Base-by-base conservation (phyloP, 495 filamentous ascomycete genomes). In the Penicillium taxi region DNA sequence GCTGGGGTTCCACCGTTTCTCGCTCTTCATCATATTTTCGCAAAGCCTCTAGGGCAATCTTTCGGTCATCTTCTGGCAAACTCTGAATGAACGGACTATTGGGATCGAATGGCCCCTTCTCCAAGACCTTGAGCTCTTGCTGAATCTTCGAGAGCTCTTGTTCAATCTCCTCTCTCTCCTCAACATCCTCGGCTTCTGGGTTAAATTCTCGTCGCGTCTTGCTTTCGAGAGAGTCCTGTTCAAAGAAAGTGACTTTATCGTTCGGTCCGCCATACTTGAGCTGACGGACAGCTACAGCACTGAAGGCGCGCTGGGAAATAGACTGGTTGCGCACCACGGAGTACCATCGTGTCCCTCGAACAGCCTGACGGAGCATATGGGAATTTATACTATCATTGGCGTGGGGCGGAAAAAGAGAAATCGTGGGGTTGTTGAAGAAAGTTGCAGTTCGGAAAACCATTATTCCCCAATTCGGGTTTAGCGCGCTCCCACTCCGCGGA, bases 121-220 rank as follows among this genome's bases (percentile, higher is more conserved):
- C 56, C 22, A 65, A 18, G 39, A 62, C 39, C 50, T 70, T 55
- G 39, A 84, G 61, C 44, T 81, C 67, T 37, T 66, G 49, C 40
- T 81, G 73, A 21, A 82, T 45, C 41, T 70, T 66, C 31, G 64
- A 57, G 22, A 69, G 59, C 40, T 61, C 48, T 13, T 68, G 55
- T 34, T 72, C 59, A 15, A 74, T 37, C 20, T 63, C 64, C 33
- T 67, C 56, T 23, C 52, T 52, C 9, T 68, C 70, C 29, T 50
- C 55, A 17, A 60, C 42, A 32, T 73, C 70, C 46, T 80, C 66
- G 21, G 71, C 61, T 47, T 78, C 71, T 41, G 71, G 73, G 37
- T 71, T 54, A 35, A 74, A 42, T 49, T 52, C 45, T 41, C 59
- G 54, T 39, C 52, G 51, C 3, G 35, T 55, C 30, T 61, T 61